Percentiles rank a stretch among this genome's conserved stretches.
Conservation (phyloP, 2,329 filamentous ascomycete species). For the Neurospora crassa region DNA sequence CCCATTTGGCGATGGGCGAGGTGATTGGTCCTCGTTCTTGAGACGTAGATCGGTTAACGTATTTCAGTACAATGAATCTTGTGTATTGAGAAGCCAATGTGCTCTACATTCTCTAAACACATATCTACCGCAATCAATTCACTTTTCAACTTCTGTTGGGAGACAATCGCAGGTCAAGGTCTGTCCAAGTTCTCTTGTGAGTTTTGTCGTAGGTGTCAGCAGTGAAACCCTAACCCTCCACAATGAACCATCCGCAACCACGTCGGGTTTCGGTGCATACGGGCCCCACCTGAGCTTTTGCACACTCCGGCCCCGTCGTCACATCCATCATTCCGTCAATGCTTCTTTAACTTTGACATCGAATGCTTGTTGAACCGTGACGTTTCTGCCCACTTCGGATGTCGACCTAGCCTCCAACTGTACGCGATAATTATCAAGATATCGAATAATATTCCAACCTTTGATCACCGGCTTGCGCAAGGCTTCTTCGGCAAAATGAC, state of each 20-base stretch:
- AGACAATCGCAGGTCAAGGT: neutral
- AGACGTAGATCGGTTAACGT: too few species aligned
- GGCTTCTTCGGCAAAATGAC: conserved; percentile 37
- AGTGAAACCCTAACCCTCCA: neutral
- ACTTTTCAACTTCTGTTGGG: too few species aligned
- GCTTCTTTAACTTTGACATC: neutral
- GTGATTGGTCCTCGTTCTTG: too few species aligned
- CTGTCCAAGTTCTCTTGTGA: neutral
- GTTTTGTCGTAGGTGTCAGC: neutral
- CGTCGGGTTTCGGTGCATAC: neutral
- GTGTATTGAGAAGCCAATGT: too few species aligned
- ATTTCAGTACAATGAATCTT: too few species aligned
- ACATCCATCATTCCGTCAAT: neutral
- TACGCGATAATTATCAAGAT: neutral
- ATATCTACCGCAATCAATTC: too few species aligned
- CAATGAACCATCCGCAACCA: neutral
- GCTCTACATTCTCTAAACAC: too few species aligned
- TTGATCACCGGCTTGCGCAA: neutral
- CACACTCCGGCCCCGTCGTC: neutral
- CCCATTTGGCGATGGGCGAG: too few species aligned
- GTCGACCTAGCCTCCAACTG: neutral
- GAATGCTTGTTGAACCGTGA: neutral
- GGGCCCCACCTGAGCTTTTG: neutral
- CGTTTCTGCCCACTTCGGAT: neutral
- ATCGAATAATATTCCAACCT: neutral